These are phyloP conservation scores for Boletus sp. DNA, from an alignment of 768 basidiomycete genomes.

Conservation along the genomic window DNA sequence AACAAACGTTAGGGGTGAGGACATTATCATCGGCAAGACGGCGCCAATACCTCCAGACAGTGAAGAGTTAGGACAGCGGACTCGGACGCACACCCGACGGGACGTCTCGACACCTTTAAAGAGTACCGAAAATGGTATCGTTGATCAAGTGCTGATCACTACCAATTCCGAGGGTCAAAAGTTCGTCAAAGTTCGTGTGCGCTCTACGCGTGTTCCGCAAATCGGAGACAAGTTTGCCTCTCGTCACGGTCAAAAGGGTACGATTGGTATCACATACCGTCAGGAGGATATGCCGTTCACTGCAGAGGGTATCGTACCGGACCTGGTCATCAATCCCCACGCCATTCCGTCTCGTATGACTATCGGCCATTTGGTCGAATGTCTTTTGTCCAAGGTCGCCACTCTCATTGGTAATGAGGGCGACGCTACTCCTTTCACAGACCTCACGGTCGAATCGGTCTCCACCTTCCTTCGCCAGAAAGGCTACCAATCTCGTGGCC, in stretches of 20 bases:
- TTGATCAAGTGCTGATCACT: constrained; percentile 96
- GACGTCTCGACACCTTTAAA: constrained; percentile 98
- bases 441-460: constrained; percentile 96
- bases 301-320: constrained; percentile 93
- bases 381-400: constrained; percentile 93
- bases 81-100: constrained; percentile 87
- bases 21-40: constrained; percentile 99
- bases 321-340: constrained; percentile 98
- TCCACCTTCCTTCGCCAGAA: constrained; percentile 85
- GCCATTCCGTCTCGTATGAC: constrained; percentile 99
- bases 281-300: constrained; percentile 99
- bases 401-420: constrained; percentile 96
- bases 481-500: constrained; percentile 95
- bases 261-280: constrained; percentile 98
- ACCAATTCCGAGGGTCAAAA: constrained; percentile 96
- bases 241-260: constrained; percentile 99
- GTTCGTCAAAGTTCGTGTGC: constrained; percentile 96
- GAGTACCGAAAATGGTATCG: constrained; percentile 96
- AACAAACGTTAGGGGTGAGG: constrained; percentile 91
- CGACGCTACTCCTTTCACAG: constrained; percentile 98
- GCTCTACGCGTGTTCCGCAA: constrained; percentile 95
- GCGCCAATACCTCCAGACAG: constrained; percentile 95
- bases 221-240: constrained; percentile 99
- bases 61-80: constrained; percentile 95
- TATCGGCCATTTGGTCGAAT: constrained; percentile 98